A percentile compares a stretch with the other conserved stretches of the same genome.
Evolutionary conservation across 345 rosid genomes (phyloP).

Genomic region (Durio zibethinus): DNA sequence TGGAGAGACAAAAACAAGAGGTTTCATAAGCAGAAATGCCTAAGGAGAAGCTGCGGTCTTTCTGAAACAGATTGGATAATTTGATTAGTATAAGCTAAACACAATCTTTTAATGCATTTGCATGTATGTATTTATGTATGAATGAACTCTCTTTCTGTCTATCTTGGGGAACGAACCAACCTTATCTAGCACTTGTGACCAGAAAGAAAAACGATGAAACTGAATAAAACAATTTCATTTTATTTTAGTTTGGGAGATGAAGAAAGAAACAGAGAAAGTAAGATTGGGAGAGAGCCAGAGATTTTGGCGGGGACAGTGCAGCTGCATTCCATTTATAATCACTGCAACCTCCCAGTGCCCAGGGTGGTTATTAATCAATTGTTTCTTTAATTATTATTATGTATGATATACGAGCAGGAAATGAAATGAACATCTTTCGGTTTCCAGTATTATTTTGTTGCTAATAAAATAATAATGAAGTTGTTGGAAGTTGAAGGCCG

Average conservation of each 20-base stretch:
- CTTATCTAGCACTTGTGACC: neutral
- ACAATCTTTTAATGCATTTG: neutral
- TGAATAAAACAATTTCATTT: neutral
- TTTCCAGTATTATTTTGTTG: too few relatives aligned
- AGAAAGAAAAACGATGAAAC: neutral
- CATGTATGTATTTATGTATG: neutral
- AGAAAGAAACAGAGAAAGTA: constrained; percentile 3
- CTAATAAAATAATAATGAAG: too few relatives aligned
- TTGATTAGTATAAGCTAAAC: too few relatives aligned
- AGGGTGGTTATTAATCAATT: neutral
- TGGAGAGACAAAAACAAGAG: neutral
- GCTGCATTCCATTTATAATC: constrained; percentile 17
- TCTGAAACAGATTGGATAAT: too few relatives aligned
- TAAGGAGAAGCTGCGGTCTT: too few relatives aligned
- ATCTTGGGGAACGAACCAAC: neutral
- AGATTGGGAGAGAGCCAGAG: constrained; percentile 5
- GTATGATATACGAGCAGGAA: too few relatives aligned
- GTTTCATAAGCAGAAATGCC: neutral
- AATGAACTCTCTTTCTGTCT: neutral
- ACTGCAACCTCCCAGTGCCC: neutral
- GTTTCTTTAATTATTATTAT: neutral
- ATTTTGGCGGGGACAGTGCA: constrained; percentile 23
- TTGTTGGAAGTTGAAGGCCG: neutral
- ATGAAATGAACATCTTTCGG: too few relatives aligned
- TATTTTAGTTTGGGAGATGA: neutral